Percentiles rank a stretch among this genome's conserved stretches.
phyloP scores from a whole-genome alignment of 352 stramenopile species.

The Phytophthora citricola region DNA sequence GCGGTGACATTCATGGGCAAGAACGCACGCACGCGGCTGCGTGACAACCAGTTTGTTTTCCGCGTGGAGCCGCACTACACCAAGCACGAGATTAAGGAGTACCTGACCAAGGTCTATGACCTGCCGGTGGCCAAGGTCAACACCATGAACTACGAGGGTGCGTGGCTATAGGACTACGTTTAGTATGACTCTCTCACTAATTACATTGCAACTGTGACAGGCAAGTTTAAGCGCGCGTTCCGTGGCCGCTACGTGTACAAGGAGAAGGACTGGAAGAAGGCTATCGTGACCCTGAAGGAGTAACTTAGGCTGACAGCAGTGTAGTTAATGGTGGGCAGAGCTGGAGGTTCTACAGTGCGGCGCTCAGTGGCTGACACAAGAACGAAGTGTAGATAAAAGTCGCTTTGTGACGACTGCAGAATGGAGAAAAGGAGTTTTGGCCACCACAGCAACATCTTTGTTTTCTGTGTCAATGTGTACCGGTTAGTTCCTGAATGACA shows the following conservation, averaged over 20 bases:
- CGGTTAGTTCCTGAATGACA: neutral
- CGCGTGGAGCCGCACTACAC: constrained; percentile 95
- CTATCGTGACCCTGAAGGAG: constrained; percentile 90
- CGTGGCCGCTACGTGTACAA: constrained; percentile 90
- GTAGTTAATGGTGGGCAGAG: constrained; percentile 12
- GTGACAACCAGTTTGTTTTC: constrained; percentile 92
- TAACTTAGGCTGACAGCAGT: constrained; percentile 36
- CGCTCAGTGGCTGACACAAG: constrained; percentile 1
- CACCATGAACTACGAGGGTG: constrained; percentile 95
- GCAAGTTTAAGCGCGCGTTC: constrained; percentile 91
- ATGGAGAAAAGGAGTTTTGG: constrained; percentile 18
- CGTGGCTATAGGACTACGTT: neutral
- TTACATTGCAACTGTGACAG: constrained; percentile 35
- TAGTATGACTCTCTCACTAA: too few species aligned
- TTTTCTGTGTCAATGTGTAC: neutral
- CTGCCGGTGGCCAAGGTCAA: constrained; percentile 95
- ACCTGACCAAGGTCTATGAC: constrained; percentile 97
- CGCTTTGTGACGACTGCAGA: constrained; percentile 15
- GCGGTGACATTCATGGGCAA: constrained; percentile 88
- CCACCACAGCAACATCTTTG: neutral
- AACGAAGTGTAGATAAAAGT: constrained; percentile 20
- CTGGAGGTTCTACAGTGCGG: constrained; percentile 2
- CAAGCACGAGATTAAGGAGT: constrained; percentile 98
- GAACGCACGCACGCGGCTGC: constrained; percentile 76
- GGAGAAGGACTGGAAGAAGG: constrained; percentile 94